Conservation (phyloP, 1,284 basidiomycete species). For the Cutaneotrichosporon sp. region DNA sequence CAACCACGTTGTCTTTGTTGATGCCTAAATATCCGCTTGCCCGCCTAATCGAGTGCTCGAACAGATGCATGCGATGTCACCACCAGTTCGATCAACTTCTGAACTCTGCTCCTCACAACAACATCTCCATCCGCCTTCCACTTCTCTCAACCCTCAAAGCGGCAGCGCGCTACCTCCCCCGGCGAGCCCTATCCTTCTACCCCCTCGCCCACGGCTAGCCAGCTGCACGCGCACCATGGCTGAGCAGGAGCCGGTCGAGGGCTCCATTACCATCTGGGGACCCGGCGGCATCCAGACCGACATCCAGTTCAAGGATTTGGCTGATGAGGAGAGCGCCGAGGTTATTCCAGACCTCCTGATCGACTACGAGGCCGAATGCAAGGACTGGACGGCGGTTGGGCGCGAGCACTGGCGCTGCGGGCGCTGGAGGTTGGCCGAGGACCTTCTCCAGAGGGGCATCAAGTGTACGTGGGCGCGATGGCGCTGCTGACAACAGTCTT, state of each 20-base stretch:
- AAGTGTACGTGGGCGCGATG: conserved; percentile 38
- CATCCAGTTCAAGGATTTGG: conserved; percentile 52
- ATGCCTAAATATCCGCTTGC: too few species aligned
- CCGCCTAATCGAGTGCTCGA: background rate
- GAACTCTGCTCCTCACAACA: conserved; percentile 9
- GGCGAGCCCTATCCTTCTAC: too few species aligned
- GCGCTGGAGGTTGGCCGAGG: conserved; percentile 42
- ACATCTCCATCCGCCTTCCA: conserved; percentile 5
- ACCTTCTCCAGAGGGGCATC: conserved; percentile 48
- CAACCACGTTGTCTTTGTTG: too few species aligned
- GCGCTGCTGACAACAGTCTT: conserved; percentile 30
- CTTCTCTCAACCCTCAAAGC: background rate
- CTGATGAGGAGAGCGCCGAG: conserved; percentile 44
- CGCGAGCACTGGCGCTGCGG: conserved; percentile 52
- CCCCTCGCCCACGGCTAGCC: background rate
- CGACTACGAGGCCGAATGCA: conserved; percentile 50
- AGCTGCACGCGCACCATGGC: conserved; percentile 24
- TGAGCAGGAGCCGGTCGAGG: conserved; percentile 16
- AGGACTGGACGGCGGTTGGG: conserved; percentile 53
- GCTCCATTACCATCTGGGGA: conserved; percentile 39
- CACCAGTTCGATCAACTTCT: background rate
- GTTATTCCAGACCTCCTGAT: conserved; percentile 48
- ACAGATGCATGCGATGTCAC: background rate
- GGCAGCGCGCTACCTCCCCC: background rate
- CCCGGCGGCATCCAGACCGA: conserved; percentile 50